phyloP scores from a whole-genome alignment of 495 filamentous ascomycete species.

The Gamarada debralockiae region DNA sequence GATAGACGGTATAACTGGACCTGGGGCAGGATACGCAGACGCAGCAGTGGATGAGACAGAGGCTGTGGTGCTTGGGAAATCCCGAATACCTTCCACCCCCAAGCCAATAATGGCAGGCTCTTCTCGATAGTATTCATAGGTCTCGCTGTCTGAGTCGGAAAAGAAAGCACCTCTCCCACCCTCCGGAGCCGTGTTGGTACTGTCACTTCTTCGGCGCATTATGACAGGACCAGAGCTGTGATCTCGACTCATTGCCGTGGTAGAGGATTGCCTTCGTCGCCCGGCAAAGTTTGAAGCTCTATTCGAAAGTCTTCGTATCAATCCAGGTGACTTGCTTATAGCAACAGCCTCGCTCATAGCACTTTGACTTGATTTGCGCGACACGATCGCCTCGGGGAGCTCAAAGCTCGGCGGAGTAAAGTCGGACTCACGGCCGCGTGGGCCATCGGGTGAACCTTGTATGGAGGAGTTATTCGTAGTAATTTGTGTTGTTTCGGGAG shows the following conservation, averaged over 20 bases:
- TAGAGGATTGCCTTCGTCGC: slow-evolving; percentile 64
- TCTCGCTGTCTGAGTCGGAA: slow-evolving; percentile 66
- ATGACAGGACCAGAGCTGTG: slow-evolving; percentile 85
- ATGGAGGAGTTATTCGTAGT: slow-evolving; percentile 40
- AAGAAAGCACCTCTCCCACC: slow-evolving; percentile 50
- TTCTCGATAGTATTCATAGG: slow-evolving; percentile 32
- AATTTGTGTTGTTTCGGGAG: slow-evolving; percentile 19
- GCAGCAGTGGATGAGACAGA: slow-evolving; percentile 33
- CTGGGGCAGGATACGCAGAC: slow-evolving; percentile 37
- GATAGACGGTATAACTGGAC: slow-evolving; percentile 63
- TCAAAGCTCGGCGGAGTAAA: slow-evolving; percentile 43
- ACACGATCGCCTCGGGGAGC: slow-evolving; percentile 50
- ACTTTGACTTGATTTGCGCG: slow-evolving; percentile 34
- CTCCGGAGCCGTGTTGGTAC: slow-evolving; percentile 58
- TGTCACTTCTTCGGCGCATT: slow-evolving; percentile 81
- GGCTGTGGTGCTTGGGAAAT: slow-evolving; percentile 33
- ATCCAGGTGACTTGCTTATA: slow-evolving; percentile 45
- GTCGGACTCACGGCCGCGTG: slow-evolving; percentile 39
- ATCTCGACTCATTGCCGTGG: slow-evolving; percentile 69
- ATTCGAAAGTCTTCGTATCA: slow-evolving; percentile 26
- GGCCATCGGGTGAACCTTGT: slow-evolving; percentile 46
- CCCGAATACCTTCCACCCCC: slow-evolving; percentile 24
- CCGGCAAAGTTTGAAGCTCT: slow-evolving; percentile 22
- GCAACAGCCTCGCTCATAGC: slow-evolving; percentile 49
- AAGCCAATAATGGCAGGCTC: not conserved